Conservation (phyloP, 2,329 filamentous ascomycete genomes). For the Tolypocladium amazonense region DNA sequence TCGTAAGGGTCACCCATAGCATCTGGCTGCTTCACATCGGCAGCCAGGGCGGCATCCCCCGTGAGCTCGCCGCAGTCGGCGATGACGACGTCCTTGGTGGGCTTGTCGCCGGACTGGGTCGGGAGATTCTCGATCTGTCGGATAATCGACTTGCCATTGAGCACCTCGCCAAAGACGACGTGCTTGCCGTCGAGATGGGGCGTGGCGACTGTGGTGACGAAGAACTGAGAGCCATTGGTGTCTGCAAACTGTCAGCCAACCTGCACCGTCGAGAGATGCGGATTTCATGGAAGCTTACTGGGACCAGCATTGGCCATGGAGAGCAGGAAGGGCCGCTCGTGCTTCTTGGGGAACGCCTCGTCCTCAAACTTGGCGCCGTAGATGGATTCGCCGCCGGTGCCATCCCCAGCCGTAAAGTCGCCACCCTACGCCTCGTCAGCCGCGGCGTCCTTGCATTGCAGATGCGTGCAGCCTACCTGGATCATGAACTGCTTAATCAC, state of each 20-base stretch:
- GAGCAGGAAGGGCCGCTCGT: constrained; percentile 84
- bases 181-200: constrained; percentile 94
- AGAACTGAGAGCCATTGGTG: constrained; percentile 97
- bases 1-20: constrained; percentile 84
- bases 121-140: constrained; percentile 80
- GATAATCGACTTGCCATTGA: constrained; percentile 84
- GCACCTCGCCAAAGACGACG: constrained; percentile 91
- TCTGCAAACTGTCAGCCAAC: constrained; percentile 29
- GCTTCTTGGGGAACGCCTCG: constrained; percentile 88
- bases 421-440: constrained; percentile 55
- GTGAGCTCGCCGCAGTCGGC: constrained; percentile 76
- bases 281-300: constrained; percentile 39
- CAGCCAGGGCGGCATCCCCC: constrained; percentile 56
- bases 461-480: constrained; percentile 15
- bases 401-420: constrained; percentile 91
- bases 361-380: constrained; percentile 97
- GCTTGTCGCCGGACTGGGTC: constrained; percentile 70
- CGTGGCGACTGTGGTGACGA: constrained; percentile 90
- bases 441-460: not conserved
- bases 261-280: not conserved
- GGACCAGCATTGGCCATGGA: constrained; percentile 98
- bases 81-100: constrained; percentile 61
- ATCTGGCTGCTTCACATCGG: constrained; percentile 62
- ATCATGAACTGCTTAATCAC: constrained; percentile 99
- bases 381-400: constrained; percentile 92